Evolutionary conservation across 73 alveolate genomes (phyloP), one percentile per base, ranked within the genome.

Genomic region (Breviolum minutum): DNA sequence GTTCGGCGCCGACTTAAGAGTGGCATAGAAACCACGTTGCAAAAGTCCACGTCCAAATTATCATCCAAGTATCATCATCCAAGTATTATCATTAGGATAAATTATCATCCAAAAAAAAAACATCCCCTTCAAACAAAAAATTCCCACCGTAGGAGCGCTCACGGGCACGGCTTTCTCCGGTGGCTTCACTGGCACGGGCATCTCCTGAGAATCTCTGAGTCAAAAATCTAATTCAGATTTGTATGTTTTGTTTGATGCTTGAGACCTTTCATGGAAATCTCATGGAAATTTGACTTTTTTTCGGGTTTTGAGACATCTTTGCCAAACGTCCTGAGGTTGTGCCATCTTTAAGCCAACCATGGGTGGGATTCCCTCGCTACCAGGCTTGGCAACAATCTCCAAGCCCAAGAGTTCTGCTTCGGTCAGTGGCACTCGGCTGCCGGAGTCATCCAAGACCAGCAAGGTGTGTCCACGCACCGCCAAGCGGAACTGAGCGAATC

Each of bases 391-490:
- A 87, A 27, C 13, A 77, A 91, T 22, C 77, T 91, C 97, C 87
- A 91, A 29, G 22, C 97, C 97, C 88, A 91, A n/a, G 48, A 91
- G 88, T 20, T 91, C 97, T 12, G 62, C 87, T 63, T 91, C 81
- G 11, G 29, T 27, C 88, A 90, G 88, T 73, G 80, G 77, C 63
- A 77, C 20, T 19, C 84, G 69, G 77, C 88, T 71, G 63, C 97
- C 97, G 14, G 97, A 27, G 69, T 90, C 97, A 22, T 90, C 97
- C 63, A 90, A 24, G 79, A 90, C 54, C 64, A 90, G 63, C 79
- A 90, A 24, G 79, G 12, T 22, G 97, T 90, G 97, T 16, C 88
- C 97, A 29, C 97, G 84, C 60, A 90, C 97, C 54, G 88, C 97
- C 97, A 90, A 63, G 74, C 84, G 84, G 88, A 20, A 90, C 97